Conservation (phyloP, 768 basidiomycete genomes). For the Galerina sulciceps region DNA sequence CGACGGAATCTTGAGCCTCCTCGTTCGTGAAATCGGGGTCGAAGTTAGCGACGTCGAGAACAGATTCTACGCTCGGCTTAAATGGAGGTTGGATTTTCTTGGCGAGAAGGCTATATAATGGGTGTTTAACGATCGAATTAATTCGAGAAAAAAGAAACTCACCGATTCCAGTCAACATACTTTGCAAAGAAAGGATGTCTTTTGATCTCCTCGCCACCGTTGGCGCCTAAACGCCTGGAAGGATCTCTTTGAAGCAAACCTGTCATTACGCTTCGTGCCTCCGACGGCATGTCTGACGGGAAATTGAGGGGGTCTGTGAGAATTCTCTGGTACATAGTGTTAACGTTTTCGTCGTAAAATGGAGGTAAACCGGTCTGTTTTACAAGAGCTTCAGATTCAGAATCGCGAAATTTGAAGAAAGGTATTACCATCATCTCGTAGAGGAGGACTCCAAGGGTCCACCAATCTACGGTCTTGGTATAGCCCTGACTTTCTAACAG, state of each 20-base stretch:
- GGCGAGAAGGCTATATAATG: slow-evolving; percentile 61
- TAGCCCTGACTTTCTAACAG: slow-evolving; percentile 96
- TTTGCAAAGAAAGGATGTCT: slow-evolving; percentile 93
- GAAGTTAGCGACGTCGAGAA: slow-evolving; percentile 95
- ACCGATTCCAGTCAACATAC: slow-evolving; percentile 91
- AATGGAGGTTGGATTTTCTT: slow-evolving; percentile 98
- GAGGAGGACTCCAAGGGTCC: slow-evolving; percentile 94
- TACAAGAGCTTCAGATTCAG: not conserved
- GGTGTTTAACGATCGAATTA: not conserved
- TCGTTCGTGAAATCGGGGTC: slow-evolving; percentile 98
- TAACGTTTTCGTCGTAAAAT: slow-evolving; percentile 99
- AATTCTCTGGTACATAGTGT: slow-evolving; percentile 97
- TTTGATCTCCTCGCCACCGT: slow-evolving; percentile 96
- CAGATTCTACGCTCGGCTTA: slow-evolving; percentile 97
- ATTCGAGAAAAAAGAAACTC: slow-evolving; percentile 24
- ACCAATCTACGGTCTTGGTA: slow-evolving; percentile 99
- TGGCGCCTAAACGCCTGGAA: slow-evolving; percentile 80
- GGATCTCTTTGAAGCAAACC: slow-evolving; percentile 92
- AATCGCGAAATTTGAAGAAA: not conserved
- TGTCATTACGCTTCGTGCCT: slow-evolving; percentile 88
- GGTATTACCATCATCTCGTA: slow-evolving; percentile 90
- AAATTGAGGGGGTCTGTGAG: slow-evolving; percentile 92
- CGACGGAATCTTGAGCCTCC: slow-evolving; percentile 93
- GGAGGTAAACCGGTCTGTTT: slow-evolving; percentile 90
- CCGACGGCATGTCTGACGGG: slow-evolving; percentile 84